Percentiles rank a stretch among this genome's conserved stretches.
These are phyloP conservation scores for Lolium perenne DNA, from an alignment of 176 grass and related monocot genomes.

Conservation along the genomic window DNA sequence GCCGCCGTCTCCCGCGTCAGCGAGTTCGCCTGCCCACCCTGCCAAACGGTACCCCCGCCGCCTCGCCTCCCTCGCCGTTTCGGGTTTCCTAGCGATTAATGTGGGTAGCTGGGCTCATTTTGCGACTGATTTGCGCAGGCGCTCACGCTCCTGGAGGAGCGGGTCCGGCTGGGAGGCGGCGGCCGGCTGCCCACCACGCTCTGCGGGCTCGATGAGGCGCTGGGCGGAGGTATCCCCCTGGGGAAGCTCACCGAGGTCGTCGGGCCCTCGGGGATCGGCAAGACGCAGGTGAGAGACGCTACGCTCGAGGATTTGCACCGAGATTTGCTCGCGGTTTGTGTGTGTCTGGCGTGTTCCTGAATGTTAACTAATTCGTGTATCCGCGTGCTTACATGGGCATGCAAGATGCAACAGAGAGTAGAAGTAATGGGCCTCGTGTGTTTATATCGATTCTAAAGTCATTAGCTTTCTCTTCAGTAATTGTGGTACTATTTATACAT, in stretches of 20 bases:
- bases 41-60: slow-evolving; percentile 62
- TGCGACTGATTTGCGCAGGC: slow-evolving; percentile 6
- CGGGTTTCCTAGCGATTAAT: not conserved
- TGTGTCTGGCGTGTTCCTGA: slow-evolving; percentile 21
- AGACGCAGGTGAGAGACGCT: slow-evolving; percentile 75
- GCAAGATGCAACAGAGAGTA: too few relatives aligned
- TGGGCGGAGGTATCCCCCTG: slow-evolving; percentile 76
- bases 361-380: not conserved
- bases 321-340: too few relatives aligned
- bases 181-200: slow-evolving; percentile 73
- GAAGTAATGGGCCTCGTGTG: too few relatives aligned
- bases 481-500: not conserved
- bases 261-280: slow-evolving; percentile 89
- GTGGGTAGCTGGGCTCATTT: not conserved
- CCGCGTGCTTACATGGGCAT: too few relatives aligned
- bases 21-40: slow-evolving; percentile 81
- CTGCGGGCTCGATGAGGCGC: slow-evolving; percentile 68
- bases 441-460: not conserved
- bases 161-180: slow-evolving; percentile 45
- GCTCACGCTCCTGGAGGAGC: slow-evolving; percentile 49
- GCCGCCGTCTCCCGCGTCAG: slow-evolving; percentile 68
- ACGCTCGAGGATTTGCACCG: not conserved
- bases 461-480: not conserved
- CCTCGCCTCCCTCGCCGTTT: not conserved
- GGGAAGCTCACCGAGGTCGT: slow-evolving; percentile 89